phyloP scores from a whole-genome alignment of 1,139 yeast species.

The Debaryomyces nepalensis region DNA sequence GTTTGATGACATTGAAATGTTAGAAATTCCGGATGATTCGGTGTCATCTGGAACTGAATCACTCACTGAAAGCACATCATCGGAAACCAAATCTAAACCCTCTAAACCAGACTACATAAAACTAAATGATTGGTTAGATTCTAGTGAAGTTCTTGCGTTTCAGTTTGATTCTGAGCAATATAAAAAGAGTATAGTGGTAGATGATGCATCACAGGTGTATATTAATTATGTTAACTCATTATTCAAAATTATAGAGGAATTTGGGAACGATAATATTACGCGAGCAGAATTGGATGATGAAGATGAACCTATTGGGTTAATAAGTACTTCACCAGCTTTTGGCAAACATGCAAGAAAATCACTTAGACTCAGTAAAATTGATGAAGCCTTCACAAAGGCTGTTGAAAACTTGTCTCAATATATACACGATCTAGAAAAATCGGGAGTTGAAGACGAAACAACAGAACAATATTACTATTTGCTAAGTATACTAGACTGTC shows the following conservation, averaged over 20 bases:
- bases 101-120: conserved; percentile 25
- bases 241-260: conserved; percentile 40
- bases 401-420: conserved; percentile 30
- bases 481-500: conserved; percentile 57
- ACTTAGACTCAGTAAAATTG: conserved; percentile 23
- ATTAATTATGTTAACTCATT: conserved; percentile 35
- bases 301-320: conserved; percentile 40
- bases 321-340: conserved; percentile 26
- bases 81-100: conserved; percentile 19
- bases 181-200: conserved; percentile 27
- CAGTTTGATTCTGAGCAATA: conserved; percentile 36
- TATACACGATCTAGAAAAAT: conserved; percentile 22
- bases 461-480: conserved; percentile 37
- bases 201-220: conserved; percentile 27
- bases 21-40: conserved; percentile 48
- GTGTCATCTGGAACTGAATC: conserved; percentile 38
- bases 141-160: conserved; percentile 33
- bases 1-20: conserved; percentile 51
- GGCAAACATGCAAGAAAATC: conserved; percentile 17
- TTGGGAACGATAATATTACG: conserved; percentile 26
- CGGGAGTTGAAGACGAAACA: conserved; percentile 24
- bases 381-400: conserved; percentile 33
- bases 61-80: conserved; percentile 23
- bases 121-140: conserved; percentile 44
- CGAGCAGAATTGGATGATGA: conserved; percentile 27